Evolutionary conservation across 2,329 filamentous ascomycete genomes (phyloP), one percentile per base, ranked within the genome.

Genomic region (Fusarium penzigii): DNA sequence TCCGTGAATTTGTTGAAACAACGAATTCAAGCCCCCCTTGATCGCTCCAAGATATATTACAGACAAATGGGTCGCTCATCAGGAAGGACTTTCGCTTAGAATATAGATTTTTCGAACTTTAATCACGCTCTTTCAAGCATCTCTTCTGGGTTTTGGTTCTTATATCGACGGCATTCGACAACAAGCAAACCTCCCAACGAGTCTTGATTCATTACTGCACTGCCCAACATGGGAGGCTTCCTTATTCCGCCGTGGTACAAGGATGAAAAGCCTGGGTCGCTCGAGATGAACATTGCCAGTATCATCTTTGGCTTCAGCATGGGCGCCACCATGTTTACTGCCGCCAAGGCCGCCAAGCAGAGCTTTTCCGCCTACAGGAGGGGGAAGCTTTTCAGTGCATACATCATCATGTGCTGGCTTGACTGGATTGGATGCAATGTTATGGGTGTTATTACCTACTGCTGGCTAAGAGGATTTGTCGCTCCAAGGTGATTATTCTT

Each of bases 321-420:
- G 52, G 56, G 56, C 5, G 44, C 49, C 0, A 43, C 49, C 29
- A 16, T 58, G 13, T 59, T 59, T n/a, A 58, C 55, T 17, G 48
- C 49, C 17, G 29, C 49, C 11, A 46, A 46, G 49, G 55, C 52
- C 6, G 39, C 42, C 17, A 38, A 46, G 9, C 56, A 55, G 46
- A 42, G 51, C 14, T 17, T 29, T 8, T 38, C 44, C 9, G 55
- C 55, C 5, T 51, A 58, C 12, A 46, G 17, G 25, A 50, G 56
- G 7, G 17, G 41, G 17, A 55, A 16, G 11, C 48, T 42, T 1
- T 58, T 58, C 32, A 44, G 43, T 5, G 52, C 55, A 6, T 59
- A 59, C 34, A 58, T 56, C 6, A 42, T 59, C 11, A 58, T 59
- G 55, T 58, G 55, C 38, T 59, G 56, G 55, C 44, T 59, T 6